Evolutionary conservation across 2,329 filamentous ascomycete genomes (phyloP), one percentile per base, ranked within the genome.

Genomic region (Neoascochyta sp.): DNA sequence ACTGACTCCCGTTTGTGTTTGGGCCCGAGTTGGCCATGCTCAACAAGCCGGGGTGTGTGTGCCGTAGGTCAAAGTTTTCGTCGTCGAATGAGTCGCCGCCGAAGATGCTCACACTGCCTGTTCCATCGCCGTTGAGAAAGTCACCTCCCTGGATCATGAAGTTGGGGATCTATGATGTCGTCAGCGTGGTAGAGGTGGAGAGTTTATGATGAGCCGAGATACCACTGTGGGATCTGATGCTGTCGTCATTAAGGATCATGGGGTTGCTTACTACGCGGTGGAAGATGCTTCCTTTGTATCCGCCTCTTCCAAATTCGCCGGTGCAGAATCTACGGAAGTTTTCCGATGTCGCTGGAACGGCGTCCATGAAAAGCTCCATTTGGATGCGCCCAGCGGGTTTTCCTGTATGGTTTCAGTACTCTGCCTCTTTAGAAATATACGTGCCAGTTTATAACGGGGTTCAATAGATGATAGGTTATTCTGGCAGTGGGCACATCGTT

Each of bases 11-110:
- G 60, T 98, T 98, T 21, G 89, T 95, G 54, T 90, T 89, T 1
- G 87, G 87, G 0, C 92, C 92, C 0, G 92, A 89, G 61, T 96
- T 98, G 6, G 92, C 92, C 90, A 96, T 96, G 60, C 86, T 93
- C 37, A 96, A 73, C 0, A 89, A 95, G 60, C 94, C 96, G 1
- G 92, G 85, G 66, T 92, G 93, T 67, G 96, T 90, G 56, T 96
- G 90, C 60, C 83, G 86, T 37, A 96, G 66, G 13, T 80, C 83
- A 1, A 86, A 90, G 50, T 96, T 95, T 62, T 98, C 92, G 57
- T 96, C 90, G 54, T 84, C 86, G 50, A 94, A 94, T 4, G 35
- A 41, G 47, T 90, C 83, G 24, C 71, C 79, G 8, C 86, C 86
- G 86, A 87, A 94, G 53, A 94, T 94, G 45, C 82, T 87, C 60